These are phyloP conservation scores for Beauveria caledonica DNA, from an alignment of 2,329 filamentous ascomycete genomes.

Conservation along the genomic window DNA sequence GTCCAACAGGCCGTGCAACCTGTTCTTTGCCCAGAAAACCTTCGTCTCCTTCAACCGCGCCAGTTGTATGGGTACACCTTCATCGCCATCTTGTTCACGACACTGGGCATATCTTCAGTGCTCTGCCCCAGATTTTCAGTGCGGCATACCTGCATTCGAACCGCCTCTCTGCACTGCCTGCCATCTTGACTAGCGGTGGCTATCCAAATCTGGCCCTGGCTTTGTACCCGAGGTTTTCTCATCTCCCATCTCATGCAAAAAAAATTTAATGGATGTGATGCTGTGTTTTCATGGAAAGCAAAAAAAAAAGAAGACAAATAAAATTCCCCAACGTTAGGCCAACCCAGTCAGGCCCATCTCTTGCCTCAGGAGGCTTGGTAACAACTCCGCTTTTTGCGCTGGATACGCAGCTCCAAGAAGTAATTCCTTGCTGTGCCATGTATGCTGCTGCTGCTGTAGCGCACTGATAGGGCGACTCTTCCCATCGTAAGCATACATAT, in stretches of 20 bases:
- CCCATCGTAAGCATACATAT: not conserved
- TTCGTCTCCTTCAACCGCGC: constrained; percentile 1
- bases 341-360: not conserved
- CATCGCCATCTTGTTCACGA: not conserved
- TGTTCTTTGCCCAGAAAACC: not conserved
- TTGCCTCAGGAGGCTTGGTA: not conserved
- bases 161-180: not conserved
- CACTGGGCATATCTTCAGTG: not conserved
- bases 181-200: constrained; percentile 4
- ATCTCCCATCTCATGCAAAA: constrained; percentile 6
- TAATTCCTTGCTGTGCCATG: not conserved
- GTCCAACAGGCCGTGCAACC: constrained; percentile 3
- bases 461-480: constrained; percentile 2
- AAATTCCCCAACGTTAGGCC: not conserved
- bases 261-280: constrained; percentile 5
- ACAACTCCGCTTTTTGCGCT: constrained; percentile 1
- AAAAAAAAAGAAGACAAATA: not conserved
- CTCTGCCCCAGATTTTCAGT: not conserved
- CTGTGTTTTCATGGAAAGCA: constrained; percentile 8
- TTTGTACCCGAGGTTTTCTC: not conserved
- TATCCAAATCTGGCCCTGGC: constrained; percentile 5
- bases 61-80: not conserved
- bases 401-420: constrained; percentile 3
- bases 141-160: not conserved
- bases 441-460: not conserved